Conservation (phyloP, 2,329 filamentous ascomycete genomes). For the Leptosphaerulina australis region DNA sequence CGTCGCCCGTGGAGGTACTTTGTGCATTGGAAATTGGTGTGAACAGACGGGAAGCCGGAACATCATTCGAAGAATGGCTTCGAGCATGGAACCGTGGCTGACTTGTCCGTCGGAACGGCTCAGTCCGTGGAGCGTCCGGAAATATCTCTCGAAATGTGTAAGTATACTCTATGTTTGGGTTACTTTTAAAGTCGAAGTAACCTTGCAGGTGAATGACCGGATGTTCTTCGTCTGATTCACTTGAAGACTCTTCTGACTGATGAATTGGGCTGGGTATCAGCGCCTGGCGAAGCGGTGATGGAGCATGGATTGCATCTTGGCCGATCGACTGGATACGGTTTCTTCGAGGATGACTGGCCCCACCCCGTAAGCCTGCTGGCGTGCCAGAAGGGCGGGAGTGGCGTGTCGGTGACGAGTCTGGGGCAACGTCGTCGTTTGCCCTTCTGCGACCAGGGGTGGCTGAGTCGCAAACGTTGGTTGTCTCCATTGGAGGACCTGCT, state of each 20-base stretch:
- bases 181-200: slow-evolving; percentile 5
- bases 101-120: slow-evolving; percentile 26
- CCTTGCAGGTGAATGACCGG: slow-evolving; percentile 15
- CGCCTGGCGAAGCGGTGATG: slow-evolving; percentile 27
- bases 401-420: slow-evolving; percentile 3
- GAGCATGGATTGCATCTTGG: slow-evolving; percentile 17
- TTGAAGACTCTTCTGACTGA: neutral
- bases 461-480: neutral
- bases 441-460: slow-evolving; percentile 7
- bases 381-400: slow-evolving; percentile 20
- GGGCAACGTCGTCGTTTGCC: slow-evolving; percentile 18
- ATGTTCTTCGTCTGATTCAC: neutral
- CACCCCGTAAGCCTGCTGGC: slow-evolving; percentile 24
- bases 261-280: slow-evolving; percentile 23
- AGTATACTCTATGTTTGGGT: neutral
- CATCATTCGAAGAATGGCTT: slow-evolving; percentile 35
- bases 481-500: neutral
- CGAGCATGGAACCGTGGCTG: slow-evolving; percentile 19
- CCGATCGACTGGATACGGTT: slow-evolving; percentile 9
- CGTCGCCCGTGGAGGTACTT: slow-evolving; percentile 19
- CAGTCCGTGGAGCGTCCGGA: slow-evolving; percentile 23
- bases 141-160: slow-evolving; percentile 15
- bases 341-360: slow-evolving; percentile 16
- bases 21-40: slow-evolving; percentile 2
- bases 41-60: slow-evolving; percentile 18